Evolutionary conservation across 2,329 filamentous ascomycete species (phyloP).

Genomic region (Cordyceps cateniannulata): DNA sequence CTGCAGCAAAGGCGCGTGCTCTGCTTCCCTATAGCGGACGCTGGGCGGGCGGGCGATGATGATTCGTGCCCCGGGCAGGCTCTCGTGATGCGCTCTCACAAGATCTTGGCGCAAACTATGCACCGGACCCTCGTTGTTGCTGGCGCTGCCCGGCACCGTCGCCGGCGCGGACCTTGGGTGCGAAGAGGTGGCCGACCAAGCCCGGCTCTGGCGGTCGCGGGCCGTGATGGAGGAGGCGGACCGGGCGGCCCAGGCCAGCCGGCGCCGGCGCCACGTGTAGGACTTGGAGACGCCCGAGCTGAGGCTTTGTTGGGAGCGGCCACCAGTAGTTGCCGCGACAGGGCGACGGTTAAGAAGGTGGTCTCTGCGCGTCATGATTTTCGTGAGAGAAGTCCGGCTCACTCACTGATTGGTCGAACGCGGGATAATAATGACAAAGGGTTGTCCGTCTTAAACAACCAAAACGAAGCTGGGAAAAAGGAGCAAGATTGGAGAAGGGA

Average conservation of each 20-base stretch:
- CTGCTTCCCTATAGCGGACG: neutral
- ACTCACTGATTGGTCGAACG: neutral
- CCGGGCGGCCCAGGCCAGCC: neutral
- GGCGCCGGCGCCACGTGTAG: neutral
- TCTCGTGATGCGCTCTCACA: neutral
- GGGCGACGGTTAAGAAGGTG: neutral
- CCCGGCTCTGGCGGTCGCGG: neutral
- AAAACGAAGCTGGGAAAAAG: too few relatives aligned
- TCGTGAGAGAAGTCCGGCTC: neutral
- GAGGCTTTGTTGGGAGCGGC: neutral
- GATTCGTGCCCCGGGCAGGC: constrained; percentile 3
- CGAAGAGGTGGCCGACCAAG: neutral
- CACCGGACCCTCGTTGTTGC: neutral
- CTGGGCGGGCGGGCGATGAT: constrained; percentile 2
- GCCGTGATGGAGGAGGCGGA: neutral
- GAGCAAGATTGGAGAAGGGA: too few relatives aligned
- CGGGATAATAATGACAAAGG: neutral
- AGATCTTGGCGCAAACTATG: neutral
- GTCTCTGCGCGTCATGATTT: neutral
- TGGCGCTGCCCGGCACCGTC: neutral
- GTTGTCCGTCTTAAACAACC: neutral
- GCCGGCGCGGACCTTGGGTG: neutral
- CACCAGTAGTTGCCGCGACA: neutral
- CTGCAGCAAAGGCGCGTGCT: neutral
- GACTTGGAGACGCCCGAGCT: neutral